Base-by-base conservation (phyloP, 2,329 filamentous ascomycete species). In the Epichloe hybrida region DNA sequence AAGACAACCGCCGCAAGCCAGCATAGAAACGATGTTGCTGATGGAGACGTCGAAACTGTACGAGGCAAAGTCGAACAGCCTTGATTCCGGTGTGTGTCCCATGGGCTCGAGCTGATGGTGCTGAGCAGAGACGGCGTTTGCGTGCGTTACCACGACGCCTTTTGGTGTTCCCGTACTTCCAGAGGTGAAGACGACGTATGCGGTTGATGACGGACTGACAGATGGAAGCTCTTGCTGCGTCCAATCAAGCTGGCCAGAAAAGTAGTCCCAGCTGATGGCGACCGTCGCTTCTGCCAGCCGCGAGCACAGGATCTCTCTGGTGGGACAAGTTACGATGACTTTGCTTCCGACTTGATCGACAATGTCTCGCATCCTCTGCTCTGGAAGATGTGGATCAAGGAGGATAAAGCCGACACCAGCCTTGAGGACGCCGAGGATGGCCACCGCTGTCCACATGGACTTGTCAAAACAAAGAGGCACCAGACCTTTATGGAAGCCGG, bases 391-490 rank as follows among this genome's bases (percentile, higher is more conserved):
- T 0, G 70, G 71, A 48, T 75, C 72, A 34, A 69, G 72, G 11
- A 74, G 64, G 1, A 69, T 69, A 54, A 74, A 75, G 11, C 70
- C 67, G 2, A 64, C 71, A 6, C 73, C 73, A n/a, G 71, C 59
- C 56, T 74, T 74, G 67, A 75, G 72, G 50, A 74, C 64, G 7
- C 65, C 71, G 7, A 75, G 58, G 3, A 74, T 66, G 0, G 69
- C 68, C 21, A 75, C 64, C 8, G 67, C 62, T 5, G 72, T 69
- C 71, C 70, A 73, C 55, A 62, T 62, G 37, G 71, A 73, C 58
- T 75, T 75, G 56, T 74, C 70, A 52, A 75, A 74, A 55, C 71
- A 73, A n/a, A 75, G 62, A 2, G 72, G 72, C n/a, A 76, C 68
- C 11, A 65, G 66, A 27, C 27, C 27, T 40, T 62, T 64, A 17